Base-by-base conservation (phyloP, 306 rosid genomes). In the Crotalaria pallida region DNA sequence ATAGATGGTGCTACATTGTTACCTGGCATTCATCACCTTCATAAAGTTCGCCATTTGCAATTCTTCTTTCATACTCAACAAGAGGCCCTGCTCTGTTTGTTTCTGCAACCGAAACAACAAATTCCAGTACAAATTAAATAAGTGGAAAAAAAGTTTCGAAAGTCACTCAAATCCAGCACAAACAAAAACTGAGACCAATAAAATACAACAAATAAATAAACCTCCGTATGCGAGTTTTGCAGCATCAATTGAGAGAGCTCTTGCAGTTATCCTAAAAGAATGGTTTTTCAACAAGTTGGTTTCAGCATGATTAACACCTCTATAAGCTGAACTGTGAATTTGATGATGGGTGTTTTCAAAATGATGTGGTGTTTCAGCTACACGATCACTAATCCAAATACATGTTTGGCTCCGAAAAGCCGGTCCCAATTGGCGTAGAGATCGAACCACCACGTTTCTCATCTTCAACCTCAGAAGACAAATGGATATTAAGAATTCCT, bases 1-100 rank as follows among this genome's bases (percentile, higher is more conserved):
- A 41, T 47, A 74, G 41, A 22, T 33, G 22, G 64, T 10, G 23
- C 33, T 60, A 38, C 29, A 15, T 21, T 10, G 21, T 43, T 84
- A 94, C 99, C 99, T 94, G 99, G 73, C 81, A 87, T 52, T 67
- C 74, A 80, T 94, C 99, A 10, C 99, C 99, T 31, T 91, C 97
- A 62, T 76, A 85, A 63, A 94, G 96, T 62, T 88, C 97, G 18
- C 97, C 96, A 0, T 48, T 70, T 6, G 86, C 84, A 82, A 88
- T 91, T 85, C 95, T 82, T 69, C 96, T 81, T 82, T 87, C 97
- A 73, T 94, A 94, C 83, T 94, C 99, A 56, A 94, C 88, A 68
- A 94, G 96, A 40, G 99, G 99, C 59, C 99, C 99, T 8, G 78
- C 87, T 66, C 74, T 69, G 53, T 56, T 82, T 51, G 50, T 60